Base-by-base conservation (phyloP, 2,329 filamentous ascomycete species). In the Tolypocladium endophyticum region DNA sequence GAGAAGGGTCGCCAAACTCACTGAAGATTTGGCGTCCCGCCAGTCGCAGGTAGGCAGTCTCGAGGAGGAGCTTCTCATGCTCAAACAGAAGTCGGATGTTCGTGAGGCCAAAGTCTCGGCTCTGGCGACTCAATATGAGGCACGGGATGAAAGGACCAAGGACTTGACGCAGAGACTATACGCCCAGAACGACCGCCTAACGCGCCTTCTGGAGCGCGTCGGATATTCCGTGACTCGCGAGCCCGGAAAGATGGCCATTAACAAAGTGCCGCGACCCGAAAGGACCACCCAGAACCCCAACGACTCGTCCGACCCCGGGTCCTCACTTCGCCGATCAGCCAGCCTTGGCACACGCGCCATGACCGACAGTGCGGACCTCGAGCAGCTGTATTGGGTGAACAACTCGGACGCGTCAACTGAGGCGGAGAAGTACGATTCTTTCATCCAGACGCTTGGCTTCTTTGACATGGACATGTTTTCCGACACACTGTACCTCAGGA, bases 391-490 rank as follows among this genome's bases (percentile, higher is more conserved):
- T 67, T 97, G 93, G 94, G 87, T 92, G 73, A 84, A 90, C 64
- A 84, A 84, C 52, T 77, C 82, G 4, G 86, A 87, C 62, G 70
- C 79, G 1, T 81, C 86, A 25, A 78, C 82, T 12, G 92, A 97
- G 71, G 80, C 85, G 5, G 79, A 85, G 54, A 89, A 87, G 64
- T 99, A 92, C 69, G 79, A 85, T 20, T 81, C 85, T 1, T 96
- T 91, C 68, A 79, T 96, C 64, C 79, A 84, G 41, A 85, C 85
- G 4, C 77, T 96, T 23, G 85, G 89, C 23, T 82, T 83, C 35
- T 94, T 99, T 68, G 90, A 96, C 68, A 80, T 93, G 55, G 90
- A 97, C 62, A 80, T 84, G 3, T 96, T 96, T 68, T 85, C 86
- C 55, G 93, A 97, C 61, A 87, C 90, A 0, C 81, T 99, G 33